Conservation (phyloP, 2,329 filamentous ascomycete species). For the Knoxdaviesia proteae region DNA sequence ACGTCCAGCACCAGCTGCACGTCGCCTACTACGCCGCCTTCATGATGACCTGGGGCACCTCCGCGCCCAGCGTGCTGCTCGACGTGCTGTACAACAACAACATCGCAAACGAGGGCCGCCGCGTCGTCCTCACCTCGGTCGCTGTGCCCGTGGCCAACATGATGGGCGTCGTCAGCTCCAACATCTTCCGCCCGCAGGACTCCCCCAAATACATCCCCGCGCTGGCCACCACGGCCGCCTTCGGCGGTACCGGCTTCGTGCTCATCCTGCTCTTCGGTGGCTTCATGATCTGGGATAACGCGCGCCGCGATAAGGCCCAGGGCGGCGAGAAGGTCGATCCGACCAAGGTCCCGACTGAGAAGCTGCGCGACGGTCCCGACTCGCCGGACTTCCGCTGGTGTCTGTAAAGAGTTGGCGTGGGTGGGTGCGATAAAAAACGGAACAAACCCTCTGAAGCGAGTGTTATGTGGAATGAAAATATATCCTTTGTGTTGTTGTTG, state of each 20-base stretch:
- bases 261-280: slow-evolving; percentile 31
- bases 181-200: slow-evolving; percentile 45
- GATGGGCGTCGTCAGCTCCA: slow-evolving; percentile 50
- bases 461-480: too few relatives aligned
- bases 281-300: slow-evolving; percentile 39
- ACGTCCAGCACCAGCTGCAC: slow-evolving; percentile 36
- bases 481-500: too few relatives aligned
- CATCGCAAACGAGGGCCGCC: slow-evolving; percentile 53
- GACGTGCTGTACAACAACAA: slow-evolving; percentile 61
- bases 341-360: slow-evolving; percentile 26
- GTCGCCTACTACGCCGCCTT: slow-evolving; percentile 59
- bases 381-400: slow-evolving; percentile 30
- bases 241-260: slow-evolving; percentile 38
- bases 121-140: slow-evolving; percentile 48
- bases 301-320: slow-evolving; percentile 28
- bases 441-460: too few relatives aligned
- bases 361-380: slow-evolving; percentile 25
- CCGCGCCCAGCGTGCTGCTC: slow-evolving; percentile 50
- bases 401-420: slow-evolving; percentile 8
- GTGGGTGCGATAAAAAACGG: too few relatives aligned
- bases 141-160: slow-evolving; percentile 57
- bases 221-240: slow-evolving; percentile 41
- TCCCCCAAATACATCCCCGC: slow-evolving; percentile 47
- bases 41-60: slow-evolving; percentile 69
- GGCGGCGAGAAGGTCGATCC: slow-evolving; percentile 23